Evolutionary conservation across 192 early-diverging fungal species (phyloP).

Genomic region (Coemansia sp.): DNA sequence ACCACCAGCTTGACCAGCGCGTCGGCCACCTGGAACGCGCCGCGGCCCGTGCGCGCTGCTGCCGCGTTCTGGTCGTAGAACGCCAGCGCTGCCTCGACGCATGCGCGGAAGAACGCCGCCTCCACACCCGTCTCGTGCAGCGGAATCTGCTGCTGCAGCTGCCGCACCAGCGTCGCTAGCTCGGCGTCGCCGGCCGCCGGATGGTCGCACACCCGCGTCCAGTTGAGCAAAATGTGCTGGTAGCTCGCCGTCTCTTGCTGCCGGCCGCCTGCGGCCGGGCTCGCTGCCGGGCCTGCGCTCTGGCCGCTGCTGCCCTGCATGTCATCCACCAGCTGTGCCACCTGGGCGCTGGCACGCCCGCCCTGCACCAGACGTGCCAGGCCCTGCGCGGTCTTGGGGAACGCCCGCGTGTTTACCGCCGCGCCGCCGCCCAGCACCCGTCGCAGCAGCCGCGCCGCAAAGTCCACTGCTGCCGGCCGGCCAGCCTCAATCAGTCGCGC

Average conservation of each 20-base stretch:
- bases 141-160: conserved; percentile 73
- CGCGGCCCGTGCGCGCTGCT: conserved; percentile 1
- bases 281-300: conserved; percentile 1
- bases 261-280: not conserved
- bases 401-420: conserved; percentile 55
- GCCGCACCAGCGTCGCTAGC: conserved; percentile 45
- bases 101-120: conserved; percentile 86
- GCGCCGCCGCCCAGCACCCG: conserved; percentile 57
- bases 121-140: conserved; percentile 71
- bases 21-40: conserved; percentile 79
- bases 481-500: conserved; percentile 77
- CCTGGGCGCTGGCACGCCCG: conserved; percentile 57
- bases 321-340: conserved; percentile 35
- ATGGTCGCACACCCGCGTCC: conserved; percentile 50
- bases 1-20: conserved; percentile 89
- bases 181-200: conserved; percentile 44
- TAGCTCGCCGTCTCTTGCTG: conserved; percentile 44
- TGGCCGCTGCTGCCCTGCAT: conserved; percentile 23
- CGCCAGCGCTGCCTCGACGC: conserved; percentile 80
- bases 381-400: conserved; percentile 69
- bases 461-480: conserved; percentile 67
- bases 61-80: conserved; percentile 62
- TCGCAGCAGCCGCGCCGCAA: conserved; percentile 70
- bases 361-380: conserved; percentile 62
- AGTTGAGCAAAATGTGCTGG: conserved; percentile 46